Percentiles rank a stretch among this genome's conserved stretches.
Conservation (phyloP, 306 rosid genomes). For the Glycyrrhiza uralensis region DNA sequence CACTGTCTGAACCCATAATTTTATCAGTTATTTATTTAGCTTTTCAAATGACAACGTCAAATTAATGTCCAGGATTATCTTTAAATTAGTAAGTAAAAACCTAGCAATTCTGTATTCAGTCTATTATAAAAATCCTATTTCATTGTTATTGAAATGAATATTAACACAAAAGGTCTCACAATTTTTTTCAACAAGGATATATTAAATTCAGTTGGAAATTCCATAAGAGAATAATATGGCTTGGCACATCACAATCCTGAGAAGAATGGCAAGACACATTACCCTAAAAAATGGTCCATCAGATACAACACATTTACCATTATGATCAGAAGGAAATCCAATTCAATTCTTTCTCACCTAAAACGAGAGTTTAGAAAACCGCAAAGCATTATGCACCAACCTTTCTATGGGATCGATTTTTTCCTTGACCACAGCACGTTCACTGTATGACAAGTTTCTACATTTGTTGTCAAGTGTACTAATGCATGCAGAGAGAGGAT, state of each 20-base stretch:
- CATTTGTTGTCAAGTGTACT: constrained; percentile 85
- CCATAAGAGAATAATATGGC: background rate
- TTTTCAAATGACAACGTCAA: background rate
- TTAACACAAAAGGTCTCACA: background rate
- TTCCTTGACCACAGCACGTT: constrained; percentile 74
- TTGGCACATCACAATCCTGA: background rate
- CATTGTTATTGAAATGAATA: background rate
- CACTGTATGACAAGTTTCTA: constrained; percentile 61
- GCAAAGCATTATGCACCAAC: constrained; percentile 39
- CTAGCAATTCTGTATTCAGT: background rate
- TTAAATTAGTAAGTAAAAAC: background rate
- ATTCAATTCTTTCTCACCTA: background rate
- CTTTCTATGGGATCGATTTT: constrained; percentile 71
- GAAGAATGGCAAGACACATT: background rate
- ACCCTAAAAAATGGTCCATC: background rate
- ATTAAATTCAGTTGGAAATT: background rate
- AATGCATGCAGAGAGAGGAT: constrained; percentile 93
- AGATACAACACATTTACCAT: background rate
- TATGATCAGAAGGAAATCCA: background rate
- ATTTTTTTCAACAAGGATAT: background rate
- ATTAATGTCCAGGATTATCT: background rate
- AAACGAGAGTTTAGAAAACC: background rate
- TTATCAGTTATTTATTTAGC: background rate
- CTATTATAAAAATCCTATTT: background rate
- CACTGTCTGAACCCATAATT: background rate